phyloP scores from a whole-genome alignment of 2,329 filamentous ascomycete species.

The Fusarium metavorans region DNA sequence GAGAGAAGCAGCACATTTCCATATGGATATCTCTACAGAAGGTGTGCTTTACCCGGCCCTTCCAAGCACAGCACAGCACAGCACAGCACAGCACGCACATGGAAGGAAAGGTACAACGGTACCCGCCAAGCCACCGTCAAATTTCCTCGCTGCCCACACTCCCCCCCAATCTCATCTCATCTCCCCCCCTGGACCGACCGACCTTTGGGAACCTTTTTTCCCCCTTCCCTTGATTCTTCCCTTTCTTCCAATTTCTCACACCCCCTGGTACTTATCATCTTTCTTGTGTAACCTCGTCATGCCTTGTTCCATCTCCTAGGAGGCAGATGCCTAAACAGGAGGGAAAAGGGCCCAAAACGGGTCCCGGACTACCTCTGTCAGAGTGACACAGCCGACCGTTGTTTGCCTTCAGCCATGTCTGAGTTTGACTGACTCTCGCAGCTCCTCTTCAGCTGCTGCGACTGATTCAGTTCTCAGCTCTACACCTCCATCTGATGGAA shows the following conservation, averaged over 20 bases:
- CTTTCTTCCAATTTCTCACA: conserved; percentile 27
- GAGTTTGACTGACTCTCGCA: not conserved
- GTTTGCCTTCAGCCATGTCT: conserved; percentile 6
- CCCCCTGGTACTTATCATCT: conserved; percentile 18
- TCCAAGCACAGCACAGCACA: not conserved
- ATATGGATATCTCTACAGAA: not conserved
- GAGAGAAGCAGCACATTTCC: not conserved
- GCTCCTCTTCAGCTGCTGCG: not conserved
- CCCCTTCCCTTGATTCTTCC: not conserved
- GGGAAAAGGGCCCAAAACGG: conserved; percentile 19
- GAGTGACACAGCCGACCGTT: conserved; percentile 19
- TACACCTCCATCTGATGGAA: not conserved
- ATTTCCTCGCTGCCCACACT: conserved; percentile 38
- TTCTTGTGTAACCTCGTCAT: conserved; percentile 38
- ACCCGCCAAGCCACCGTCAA: conserved; percentile 37
- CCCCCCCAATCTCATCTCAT: conserved; percentile 37
- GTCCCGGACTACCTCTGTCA: not conserved
- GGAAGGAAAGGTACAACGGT: conserved; percentile 13
- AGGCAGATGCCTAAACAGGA: conserved; percentile 25
- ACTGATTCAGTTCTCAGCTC: not conserved
- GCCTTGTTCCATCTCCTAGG: conserved; percentile 23
- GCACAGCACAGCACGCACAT: not conserved
- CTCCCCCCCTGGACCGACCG: conserved; percentile 11
- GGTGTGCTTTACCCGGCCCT: not conserved
- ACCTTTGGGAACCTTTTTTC: conserved; percentile 4